Conservation (phyloP, 306 rosid species). For the Prunus persica region DNA sequence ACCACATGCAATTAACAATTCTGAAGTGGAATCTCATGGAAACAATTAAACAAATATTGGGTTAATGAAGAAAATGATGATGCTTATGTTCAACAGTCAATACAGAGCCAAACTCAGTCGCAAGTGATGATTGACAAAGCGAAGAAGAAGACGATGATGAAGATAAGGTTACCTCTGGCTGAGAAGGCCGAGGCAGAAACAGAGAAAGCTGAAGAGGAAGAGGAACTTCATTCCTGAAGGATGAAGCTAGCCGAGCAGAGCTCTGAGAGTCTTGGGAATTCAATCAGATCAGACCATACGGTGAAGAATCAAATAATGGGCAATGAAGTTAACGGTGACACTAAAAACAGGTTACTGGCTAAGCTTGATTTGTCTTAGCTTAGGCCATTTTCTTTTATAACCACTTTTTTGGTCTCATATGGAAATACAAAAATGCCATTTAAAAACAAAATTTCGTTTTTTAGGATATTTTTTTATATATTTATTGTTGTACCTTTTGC, state of each 20-base stretch:
- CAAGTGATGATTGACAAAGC: background rate
- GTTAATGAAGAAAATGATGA: background rate
- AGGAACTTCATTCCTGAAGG: constrained; percentile 33
- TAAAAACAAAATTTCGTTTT: background rate
- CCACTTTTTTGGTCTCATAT: background rate
- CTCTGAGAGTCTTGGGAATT: background rate
- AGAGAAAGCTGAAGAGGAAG: constrained; percentile 21
- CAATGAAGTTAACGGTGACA: background rate
- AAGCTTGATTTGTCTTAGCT: background rate
- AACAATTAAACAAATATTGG: background rate
- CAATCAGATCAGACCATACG: background rate
- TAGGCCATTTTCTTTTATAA: background rate
- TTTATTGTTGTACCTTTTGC: background rate
- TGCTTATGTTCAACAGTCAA: background rate
- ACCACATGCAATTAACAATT: constrained; percentile 1
- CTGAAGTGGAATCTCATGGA: background rate
- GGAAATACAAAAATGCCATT: background rate
- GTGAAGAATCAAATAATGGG: background rate
- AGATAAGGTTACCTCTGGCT: constrained; percentile 35
- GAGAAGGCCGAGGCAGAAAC: constrained; percentile 34
- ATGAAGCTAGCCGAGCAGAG: constrained; percentile 12
- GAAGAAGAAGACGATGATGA: background rate
- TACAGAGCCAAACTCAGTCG: background rate
- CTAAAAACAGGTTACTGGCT: background rate
- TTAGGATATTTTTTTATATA: background rate